phyloP scores from a whole-genome alignment of 2,329 filamentous ascomycete species.

The Niveomyces coronatus region DNA sequence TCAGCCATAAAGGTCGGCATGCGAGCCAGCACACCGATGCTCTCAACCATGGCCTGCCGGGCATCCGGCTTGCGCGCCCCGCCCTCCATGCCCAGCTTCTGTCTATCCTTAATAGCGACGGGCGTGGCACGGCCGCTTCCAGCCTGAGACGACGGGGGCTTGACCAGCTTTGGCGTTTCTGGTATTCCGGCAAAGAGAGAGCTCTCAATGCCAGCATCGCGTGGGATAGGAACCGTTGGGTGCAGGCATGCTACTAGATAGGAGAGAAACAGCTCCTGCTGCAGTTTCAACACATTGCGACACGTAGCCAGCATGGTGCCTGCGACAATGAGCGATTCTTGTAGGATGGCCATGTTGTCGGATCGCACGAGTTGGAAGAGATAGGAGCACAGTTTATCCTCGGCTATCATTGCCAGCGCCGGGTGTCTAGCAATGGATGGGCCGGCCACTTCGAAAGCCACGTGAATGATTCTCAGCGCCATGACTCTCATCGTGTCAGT shows the following conservation, averaged over 20 bases:
- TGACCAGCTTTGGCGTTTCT: conserved; percentile 78
- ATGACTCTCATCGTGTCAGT: conserved; percentile 95
- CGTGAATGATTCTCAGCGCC: conserved; percentile 93
- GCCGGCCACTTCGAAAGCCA: conserved; percentile 90
- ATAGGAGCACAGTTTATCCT: conserved; percentile 87
- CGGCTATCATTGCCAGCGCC: conserved; percentile 73
- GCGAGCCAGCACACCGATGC: conserved; percentile 78
- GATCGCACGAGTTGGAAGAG: conserved; percentile 93
- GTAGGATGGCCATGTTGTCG: conserved; percentile 90
- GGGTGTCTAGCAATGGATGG: conserved; percentile 92
- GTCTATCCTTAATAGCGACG: conserved; percentile 82
- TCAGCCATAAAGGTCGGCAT: conserved; percentile 95
- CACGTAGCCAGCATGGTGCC: conserved; percentile 88
- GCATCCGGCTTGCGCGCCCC: conserved; percentile 88
- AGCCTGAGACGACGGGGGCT: conserved; percentile 60
- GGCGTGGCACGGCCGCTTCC: conserved; percentile 80
- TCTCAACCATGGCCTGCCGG: conserved; percentile 96
- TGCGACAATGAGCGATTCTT: conserved; percentile 85
- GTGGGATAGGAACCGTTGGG: conserved; percentile 85
- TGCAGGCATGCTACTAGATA: conserved; percentile 92
- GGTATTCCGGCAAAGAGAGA: conserved; percentile 88
- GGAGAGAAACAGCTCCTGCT: conserved; percentile 91
- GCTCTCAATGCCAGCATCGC: conserved; percentile 82
- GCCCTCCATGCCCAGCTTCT: conserved; percentile 86
- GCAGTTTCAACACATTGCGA: conserved; percentile 79